Evolutionary conservation across 305 asterid species (phyloP).

Genomic region (Petunia hybrid): DNA sequence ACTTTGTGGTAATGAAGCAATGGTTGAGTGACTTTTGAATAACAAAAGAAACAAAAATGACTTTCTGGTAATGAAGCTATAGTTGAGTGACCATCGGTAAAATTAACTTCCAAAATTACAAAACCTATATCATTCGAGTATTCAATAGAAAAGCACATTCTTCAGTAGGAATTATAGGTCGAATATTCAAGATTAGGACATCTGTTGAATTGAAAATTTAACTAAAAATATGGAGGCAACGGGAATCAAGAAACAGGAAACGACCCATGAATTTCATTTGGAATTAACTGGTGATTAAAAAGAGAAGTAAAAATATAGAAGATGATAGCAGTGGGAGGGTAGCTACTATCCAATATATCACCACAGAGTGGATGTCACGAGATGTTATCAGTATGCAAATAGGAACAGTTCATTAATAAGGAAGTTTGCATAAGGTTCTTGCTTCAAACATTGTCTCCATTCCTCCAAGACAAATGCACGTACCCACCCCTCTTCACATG

Average conservation of each 20-base stretch:
- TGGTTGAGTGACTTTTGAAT: no score
- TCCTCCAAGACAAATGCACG: slow-evolving; percentile 40
- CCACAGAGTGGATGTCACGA: slow-evolving; percentile 32
- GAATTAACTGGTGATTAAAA: neutral
- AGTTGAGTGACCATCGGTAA: no score
- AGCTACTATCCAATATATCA: slow-evolving; percentile 31
- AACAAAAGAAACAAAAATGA: no score
- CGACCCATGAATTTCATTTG: slow-evolving; percentile 7
- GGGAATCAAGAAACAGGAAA: neutral
- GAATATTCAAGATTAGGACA: neutral
- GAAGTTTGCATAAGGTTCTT: slow-evolving; percentile 31
- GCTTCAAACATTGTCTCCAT: slow-evolving; percentile 37
- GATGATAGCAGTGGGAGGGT: neutral
- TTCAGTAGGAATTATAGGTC: neutral
- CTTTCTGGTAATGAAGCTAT: no score
- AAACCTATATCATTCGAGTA: neutral
- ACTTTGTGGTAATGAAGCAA: no score
- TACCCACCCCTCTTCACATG: slow-evolving; percentile 43
- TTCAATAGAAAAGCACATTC: neutral
- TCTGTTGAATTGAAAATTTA: neutral
- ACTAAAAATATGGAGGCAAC: neutral
- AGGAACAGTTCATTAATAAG: slow-evolving; percentile 34
- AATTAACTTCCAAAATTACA: no score
- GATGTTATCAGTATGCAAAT: slow-evolving; percentile 27
- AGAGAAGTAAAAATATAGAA: neutral